Evolutionary conservation across 345 rosid species (phyloP), one percentile per base, ranked within the genome.

Genomic region (Eucalyptus globulus): DNA sequence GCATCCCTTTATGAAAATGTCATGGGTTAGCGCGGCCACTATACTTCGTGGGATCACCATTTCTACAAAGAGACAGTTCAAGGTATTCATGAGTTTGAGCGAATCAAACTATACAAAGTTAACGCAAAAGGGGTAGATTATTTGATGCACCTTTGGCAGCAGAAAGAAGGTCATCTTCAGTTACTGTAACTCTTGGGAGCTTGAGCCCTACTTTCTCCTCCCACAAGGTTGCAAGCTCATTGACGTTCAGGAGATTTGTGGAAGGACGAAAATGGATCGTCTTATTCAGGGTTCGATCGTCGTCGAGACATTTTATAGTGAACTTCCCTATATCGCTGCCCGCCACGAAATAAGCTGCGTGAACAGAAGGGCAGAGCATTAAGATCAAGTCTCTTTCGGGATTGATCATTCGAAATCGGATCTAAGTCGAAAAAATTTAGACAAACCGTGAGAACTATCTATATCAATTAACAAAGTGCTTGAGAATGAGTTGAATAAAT

Each of bases 1-100:
- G n/a, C 97, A 96, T 5, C 98, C 97, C 65, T 86, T 95, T 58
- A 96, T 93, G 94, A 96, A 96, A 5, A 96, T 96, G 45, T 96
- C 98, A 49, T 95, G 97, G 3, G 97, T 95, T 89, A 94, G 93
- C 8, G 98, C 89, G 13, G 98, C 98, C 10, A 96, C 97, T 22
- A 95, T 6, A 67, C 98, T 96, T 56, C 90, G 86, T 3, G 97
- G 98, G 22, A 96, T 89, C 29, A 89, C 49, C 87, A 94, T 95
- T 90, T 94, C 98, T 94, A 94, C 45, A 22, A 37, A 21, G 24
- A 40, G 27, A 76, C 83, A 76, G 45, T 76, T 37, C 14, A 76
- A 76, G 45, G 45, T 76, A 37, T 37, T 76, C 83, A 76, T 76
- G 27, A 76, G 47, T 11, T 76, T 6, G 27, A 37, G 47, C 47